Percentiles rank a stretch among this genome's conserved stretches.
phyloP scores from a whole-genome alignment of 192 early-diverging fungal genomes.

The Entomortierella chlamydospora region DNA sequence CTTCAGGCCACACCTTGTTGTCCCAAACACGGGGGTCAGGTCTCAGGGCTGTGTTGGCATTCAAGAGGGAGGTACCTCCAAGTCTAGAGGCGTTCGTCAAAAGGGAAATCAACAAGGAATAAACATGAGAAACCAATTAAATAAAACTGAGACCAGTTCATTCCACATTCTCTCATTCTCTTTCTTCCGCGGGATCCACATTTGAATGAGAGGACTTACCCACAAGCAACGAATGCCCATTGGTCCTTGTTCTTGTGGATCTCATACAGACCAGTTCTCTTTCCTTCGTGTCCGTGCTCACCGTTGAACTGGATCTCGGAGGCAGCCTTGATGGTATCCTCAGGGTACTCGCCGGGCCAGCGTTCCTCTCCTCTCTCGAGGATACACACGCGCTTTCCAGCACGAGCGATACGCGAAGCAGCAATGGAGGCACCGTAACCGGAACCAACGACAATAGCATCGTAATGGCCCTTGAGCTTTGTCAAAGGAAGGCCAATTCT shows the following conservation, averaged over 20 bases:
- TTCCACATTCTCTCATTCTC: not conserved
- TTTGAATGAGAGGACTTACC: slow-evolving; percentile 31
- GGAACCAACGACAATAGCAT: slow-evolving; percentile 58
- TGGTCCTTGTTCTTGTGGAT: slow-evolving; percentile 55
- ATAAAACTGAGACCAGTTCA: not conserved
- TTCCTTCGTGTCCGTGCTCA: slow-evolving; percentile 43
- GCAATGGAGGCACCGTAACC: slow-evolving; percentile 61
- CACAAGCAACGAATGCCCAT: slow-evolving; percentile 55
- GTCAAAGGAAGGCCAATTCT: slow-evolving; percentile 34
- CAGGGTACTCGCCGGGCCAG: slow-evolving; percentile 62
- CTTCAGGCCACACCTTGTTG: slow-evolving; percentile 50
- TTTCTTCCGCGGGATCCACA: no score
- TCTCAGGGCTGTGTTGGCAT: slow-evolving; percentile 58
- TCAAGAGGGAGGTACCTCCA: slow-evolving; percentile 60
- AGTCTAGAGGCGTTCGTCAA: slow-evolving; percentile 41
- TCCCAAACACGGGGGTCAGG: slow-evolving; percentile 56
- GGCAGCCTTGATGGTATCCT: slow-evolving; percentile 30
- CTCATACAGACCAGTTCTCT: slow-evolving; percentile 55
- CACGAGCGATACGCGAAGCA: slow-evolving; percentile 57
- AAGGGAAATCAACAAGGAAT: not conserved
- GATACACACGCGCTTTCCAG: slow-evolving; percentile 55
- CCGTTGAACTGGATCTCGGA: slow-evolving; percentile 54
- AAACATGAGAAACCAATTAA: not conserved
- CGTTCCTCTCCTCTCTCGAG: slow-evolving; percentile 59
- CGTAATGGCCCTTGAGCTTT: slow-evolving; percentile 53